phyloP scores from a whole-genome alignment of 2,329 filamentous ascomycete genomes.

The Thelonectria blattea region DNA sequence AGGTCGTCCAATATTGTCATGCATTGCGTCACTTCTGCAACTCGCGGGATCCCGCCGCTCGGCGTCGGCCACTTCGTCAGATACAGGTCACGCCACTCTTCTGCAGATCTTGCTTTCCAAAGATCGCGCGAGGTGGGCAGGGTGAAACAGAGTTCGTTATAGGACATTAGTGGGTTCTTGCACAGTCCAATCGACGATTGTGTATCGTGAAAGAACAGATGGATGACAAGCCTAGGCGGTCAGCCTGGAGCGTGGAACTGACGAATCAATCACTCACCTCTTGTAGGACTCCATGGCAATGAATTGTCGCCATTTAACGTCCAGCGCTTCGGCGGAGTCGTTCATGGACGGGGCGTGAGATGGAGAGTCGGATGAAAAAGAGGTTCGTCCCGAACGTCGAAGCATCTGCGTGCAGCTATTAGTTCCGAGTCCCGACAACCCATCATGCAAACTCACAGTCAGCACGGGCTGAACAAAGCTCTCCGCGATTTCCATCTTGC shows the following conservation, averaged over 20 bases:
- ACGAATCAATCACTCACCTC: slow-evolving; percentile 20
- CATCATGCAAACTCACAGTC: slow-evolving; percentile 21
- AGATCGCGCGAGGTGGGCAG: slow-evolving; percentile 31
- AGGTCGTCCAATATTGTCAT: slow-evolving; percentile 26
- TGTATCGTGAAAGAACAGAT: slow-evolving; percentile 32
- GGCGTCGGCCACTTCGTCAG: slow-evolving; percentile 20
- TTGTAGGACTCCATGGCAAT: slow-evolving; percentile 30
- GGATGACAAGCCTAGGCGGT: slow-evolving; percentile 31
- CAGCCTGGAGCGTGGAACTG: slow-evolving; percentile 9
- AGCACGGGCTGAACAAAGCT: slow-evolving; percentile 27
- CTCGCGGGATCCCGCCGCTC: slow-evolving; percentile 22
- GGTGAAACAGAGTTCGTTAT: slow-evolving; percentile 32
- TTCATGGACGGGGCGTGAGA: slow-evolving; percentile 19
- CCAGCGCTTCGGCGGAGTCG: slow-evolving; percentile 27
- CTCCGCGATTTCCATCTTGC: slow-evolving; percentile 31
- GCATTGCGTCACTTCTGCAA: slow-evolving; percentile 30
- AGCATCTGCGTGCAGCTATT: slow-evolving; percentile 24
- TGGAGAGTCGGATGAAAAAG: slow-evolving; percentile 29
- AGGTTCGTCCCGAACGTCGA: slow-evolving; percentile 29
- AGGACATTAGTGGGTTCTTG: slow-evolving; percentile 31
- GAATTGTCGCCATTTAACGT: slow-evolving; percentile 34
- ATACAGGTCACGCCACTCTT: slow-evolving; percentile 30
- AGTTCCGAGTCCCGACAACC: background rate
- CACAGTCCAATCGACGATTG: slow-evolving; percentile 33
- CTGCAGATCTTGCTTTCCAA: slow-evolving; percentile 29